Percentiles rank a stretch among this genome's conserved stretches.
These are phyloP conservation scores for Saccharomycopsis sp. DNA, from an alignment of 805 yeast species.

Conservation along the genomic window DNA sequence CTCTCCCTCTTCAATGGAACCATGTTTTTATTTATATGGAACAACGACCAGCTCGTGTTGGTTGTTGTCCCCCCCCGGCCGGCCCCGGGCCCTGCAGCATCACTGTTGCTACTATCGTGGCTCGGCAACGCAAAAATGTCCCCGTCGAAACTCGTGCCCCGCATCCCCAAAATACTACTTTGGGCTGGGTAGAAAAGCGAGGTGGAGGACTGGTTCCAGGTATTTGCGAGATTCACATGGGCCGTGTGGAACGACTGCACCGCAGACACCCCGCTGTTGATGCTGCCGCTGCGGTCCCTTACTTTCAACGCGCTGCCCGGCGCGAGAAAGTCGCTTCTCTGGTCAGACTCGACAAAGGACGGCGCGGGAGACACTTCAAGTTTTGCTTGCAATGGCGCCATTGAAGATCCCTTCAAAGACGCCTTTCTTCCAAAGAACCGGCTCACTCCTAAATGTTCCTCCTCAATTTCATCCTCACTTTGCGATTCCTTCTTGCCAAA, in stretches of 20 bases:
- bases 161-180: neutral
- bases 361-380: neutral
- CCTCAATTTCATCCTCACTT: neutral
- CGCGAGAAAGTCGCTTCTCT: constrained; percentile 2
- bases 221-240: constrained; percentile 5
- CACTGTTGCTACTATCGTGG: neutral
- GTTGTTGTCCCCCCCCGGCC: neutral
- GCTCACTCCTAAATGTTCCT: constrained; percentile 2
- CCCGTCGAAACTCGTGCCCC: constrained; percentile 6
- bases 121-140: constrained; percentile 1
- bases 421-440: constrained; percentile 9
- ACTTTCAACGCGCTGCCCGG: constrained; percentile 8
- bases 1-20: neutral
- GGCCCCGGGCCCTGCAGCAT: neutral
- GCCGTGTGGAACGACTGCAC: constrained; percentile 21
- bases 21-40: constrained; percentile 9
- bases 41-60: constrained; percentile 10
- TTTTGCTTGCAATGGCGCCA: neutral
- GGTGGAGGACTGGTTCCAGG: constrained; percentile 4
- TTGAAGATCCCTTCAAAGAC: neutral
- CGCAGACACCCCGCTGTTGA: constrained; percentile 17
- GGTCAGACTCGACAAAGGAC: neutral
- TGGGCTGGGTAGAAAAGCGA: constrained; percentile 10
- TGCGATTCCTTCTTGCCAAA: constrained; percentile 7
- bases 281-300: constrained; percentile 19